Percentiles rank a stretch among this genome's conserved stretches.
Conservation (phyloP, 192 early-diverging fungal genomes). For the Gonapodya prolifera region DNA sequence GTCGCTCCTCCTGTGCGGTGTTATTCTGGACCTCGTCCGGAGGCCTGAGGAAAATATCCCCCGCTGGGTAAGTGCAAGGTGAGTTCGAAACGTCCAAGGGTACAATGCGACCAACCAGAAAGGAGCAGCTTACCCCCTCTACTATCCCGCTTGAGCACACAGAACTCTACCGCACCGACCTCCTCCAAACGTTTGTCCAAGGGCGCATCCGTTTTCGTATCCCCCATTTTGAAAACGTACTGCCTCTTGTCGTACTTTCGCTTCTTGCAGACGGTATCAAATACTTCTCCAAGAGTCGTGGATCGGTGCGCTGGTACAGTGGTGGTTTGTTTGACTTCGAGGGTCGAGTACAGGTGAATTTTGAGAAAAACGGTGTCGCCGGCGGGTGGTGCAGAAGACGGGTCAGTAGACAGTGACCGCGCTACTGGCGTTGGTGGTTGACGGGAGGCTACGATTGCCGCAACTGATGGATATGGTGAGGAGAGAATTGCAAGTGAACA, state of each 20-base stretch:
- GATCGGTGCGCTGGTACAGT: conserved; percentile 63
- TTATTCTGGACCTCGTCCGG: conserved; percentile 25
- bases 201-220: conserved; percentile 56
- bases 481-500: not conserved
- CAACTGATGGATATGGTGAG: conserved; percentile 10
- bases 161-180: conserved; percentile 47
- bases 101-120: not conserved
- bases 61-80: conserved; percentile 16
- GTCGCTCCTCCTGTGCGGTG: conserved; percentile 4
- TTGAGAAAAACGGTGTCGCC: conserved; percentile 27
- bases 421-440: not conserved
- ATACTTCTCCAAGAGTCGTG: conserved; percentile 64
- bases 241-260: conserved; percentile 72
- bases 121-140: conserved; percentile 30
- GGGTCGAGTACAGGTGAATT: conserved; percentile 47
- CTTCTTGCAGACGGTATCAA: conserved; percentile 76
- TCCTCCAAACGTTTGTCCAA: conserved; percentile 67
- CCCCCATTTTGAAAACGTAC: conserved; percentile 77
- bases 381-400: conserved; percentile 8
- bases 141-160: conserved; percentile 52
- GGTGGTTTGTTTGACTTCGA: conserved; percentile 82
- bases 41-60: conserved; percentile 43
- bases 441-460: not conserved
- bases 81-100: not conserved
- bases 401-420: not conserved